Conservation (phyloP, 1,139 yeast species). For the Suhomyces bokatorum region DNA sequence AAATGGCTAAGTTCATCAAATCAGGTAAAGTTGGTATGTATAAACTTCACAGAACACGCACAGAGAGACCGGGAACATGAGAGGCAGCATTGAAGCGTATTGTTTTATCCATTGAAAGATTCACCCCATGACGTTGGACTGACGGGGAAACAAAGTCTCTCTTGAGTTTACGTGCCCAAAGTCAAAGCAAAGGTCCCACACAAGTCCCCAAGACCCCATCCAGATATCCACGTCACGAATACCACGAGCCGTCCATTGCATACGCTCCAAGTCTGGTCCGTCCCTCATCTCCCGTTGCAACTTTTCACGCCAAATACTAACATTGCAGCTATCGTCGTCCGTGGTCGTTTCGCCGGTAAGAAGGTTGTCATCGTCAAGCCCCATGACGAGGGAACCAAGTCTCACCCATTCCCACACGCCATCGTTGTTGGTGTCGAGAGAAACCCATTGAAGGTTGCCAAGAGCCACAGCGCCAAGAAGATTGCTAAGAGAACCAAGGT, state of each 20-base stretch:
- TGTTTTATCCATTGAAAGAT: neutral
- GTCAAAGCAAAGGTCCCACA: too few species aligned
- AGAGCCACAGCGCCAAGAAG: slow-evolving; percentile 94
- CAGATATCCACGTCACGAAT: too few species aligned
- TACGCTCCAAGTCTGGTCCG: too few species aligned
- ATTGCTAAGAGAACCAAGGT: slow-evolving; percentile 96
- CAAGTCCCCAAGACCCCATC: too few species aligned
- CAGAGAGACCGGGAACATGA: neutral
- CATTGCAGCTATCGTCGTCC: slow-evolving; percentile 90
- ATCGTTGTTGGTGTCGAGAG: slow-evolving; percentile 99
- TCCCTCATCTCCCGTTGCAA: too few species aligned
- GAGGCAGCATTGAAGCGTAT: neutral
- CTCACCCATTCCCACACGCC: slow-evolving; percentile 99
- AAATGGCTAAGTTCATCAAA: slow-evolving; percentile 97
- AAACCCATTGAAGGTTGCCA: slow-evolving; percentile 96
- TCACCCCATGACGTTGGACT: neutral
- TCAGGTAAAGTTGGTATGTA: slow-evolving; percentile 99
- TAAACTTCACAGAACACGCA: slow-evolving; percentile 3
- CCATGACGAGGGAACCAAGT: slow-evolving; percentile 98
- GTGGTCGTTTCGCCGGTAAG: slow-evolving; percentile 99
- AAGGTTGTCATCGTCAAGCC: slow-evolving; percentile 99
- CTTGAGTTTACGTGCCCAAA: too few species aligned
- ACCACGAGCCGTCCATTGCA: too few species aligned
- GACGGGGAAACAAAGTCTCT: too few species aligned
- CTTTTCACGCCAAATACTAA: slow-evolving; percentile 28